Evolutionary conservation across 768 basidiomycete genomes (phyloP).

Genomic region (Suillus hirtellus): DNA sequence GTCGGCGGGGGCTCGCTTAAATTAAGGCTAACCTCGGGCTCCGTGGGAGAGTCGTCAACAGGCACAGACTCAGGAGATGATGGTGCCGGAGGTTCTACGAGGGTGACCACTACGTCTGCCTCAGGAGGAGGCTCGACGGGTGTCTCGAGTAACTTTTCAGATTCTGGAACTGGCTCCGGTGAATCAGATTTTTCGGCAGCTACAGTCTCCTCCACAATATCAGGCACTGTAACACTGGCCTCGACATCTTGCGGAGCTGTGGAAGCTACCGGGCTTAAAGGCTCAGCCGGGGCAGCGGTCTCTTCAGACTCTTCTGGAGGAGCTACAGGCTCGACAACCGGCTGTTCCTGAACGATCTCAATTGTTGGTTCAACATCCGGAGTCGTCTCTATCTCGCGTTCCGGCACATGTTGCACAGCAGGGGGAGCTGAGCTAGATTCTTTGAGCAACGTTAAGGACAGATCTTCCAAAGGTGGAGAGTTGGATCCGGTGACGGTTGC

Average conservation of each 20-base stretch:
- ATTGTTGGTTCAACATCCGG: background rate
- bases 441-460: conserved; percentile 28
- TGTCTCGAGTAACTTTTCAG: conserved; percentile 11
- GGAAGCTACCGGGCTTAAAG: background rate
- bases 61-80: conserved; percentile 4
- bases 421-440: conserved; percentile 13
- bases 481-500: conserved; percentile 17
- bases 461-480: conserved; percentile 31
- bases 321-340: background rate
- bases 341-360: conserved; percentile 2
- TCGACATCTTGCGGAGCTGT: background rate
- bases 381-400: conserved; percentile 2
- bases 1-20: conserved; percentile 33
- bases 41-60: background rate
- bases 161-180: conserved; percentile 3
- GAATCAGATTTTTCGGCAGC: conserved; percentile 14
- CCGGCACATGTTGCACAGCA: conserved; percentile 10
- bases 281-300: background rate
- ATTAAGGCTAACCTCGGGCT: conserved; percentile 20
- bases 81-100: conserved; percentile 1
- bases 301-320: background rate
- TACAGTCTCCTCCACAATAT: conserved; percentile 12
- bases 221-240: background rate
- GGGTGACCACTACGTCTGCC: conserved; percentile 6
- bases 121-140: conserved; percentile 13